Evolutionary conservation across 2,329 filamentous ascomycete species (phyloP).

Genomic region (Parascedosporium putredinis): DNA sequence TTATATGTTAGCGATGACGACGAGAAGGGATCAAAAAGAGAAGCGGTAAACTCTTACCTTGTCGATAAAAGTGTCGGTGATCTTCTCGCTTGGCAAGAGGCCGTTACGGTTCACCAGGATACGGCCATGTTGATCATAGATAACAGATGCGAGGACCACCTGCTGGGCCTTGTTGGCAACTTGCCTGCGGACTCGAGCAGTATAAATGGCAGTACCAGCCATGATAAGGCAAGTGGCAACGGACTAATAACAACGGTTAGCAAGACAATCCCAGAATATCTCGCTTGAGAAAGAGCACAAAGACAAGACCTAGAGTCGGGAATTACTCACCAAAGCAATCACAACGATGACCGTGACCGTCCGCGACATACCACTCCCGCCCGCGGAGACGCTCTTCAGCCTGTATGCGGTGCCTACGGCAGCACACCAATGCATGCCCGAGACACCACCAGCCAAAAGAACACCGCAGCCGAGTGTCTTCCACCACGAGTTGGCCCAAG

Average conservation of each 20-base stretch:
- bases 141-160: constrained; percentile 47
- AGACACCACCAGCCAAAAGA: constrained; percentile 63
- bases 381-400: constrained; percentile 34
- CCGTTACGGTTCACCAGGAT: constrained; percentile 63
- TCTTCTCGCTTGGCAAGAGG: constrained; percentile 59
- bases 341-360: constrained; percentile 65
- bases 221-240: constrained; percentile 51
- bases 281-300: constrained; percentile 5
- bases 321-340: constrained; percentile 49
- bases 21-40: constrained; percentile 3
- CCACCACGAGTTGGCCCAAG: constrained; percentile 73
- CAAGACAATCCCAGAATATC: background rate
- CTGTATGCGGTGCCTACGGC: constrained; percentile 60
- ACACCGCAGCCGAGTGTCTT: constrained; percentile 57
- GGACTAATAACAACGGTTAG: constrained; percentile 30
- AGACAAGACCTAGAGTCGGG: background rate
- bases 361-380: constrained; percentile 36
- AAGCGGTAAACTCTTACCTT: constrained; percentile 29
- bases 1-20: constrained; percentile 8
- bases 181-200: constrained; percentile 39
- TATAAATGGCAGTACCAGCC: constrained; percentile 42
- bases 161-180: constrained; percentile 52
- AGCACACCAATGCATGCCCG: constrained; percentile 82
- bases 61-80: constrained; percentile 68
- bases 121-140: constrained; percentile 57